Evolutionary conservation across 257 asterid species (phyloP).

Genomic region (Fraxinus americana): DNA sequence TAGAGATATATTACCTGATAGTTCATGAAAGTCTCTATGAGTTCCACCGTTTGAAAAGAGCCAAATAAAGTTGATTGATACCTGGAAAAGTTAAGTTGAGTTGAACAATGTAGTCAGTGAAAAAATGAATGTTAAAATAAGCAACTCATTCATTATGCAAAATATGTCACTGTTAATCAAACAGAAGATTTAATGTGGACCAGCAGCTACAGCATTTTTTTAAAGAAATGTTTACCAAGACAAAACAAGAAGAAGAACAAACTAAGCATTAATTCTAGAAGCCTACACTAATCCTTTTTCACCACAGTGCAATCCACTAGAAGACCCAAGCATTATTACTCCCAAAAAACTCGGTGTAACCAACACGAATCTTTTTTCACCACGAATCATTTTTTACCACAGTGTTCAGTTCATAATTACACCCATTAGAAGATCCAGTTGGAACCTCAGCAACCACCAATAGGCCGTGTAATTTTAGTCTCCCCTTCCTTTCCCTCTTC

Average conservation of each 20-base stretch:
- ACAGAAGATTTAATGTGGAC: not conserved
- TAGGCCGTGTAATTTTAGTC: too few species aligned
- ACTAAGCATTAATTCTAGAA: not conserved
- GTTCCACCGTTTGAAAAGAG: constrained; percentile 86
- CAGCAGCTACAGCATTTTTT: not conserved
- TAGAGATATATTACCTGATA: constrained; percentile 61
- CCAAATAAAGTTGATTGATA: constrained; percentile 94
- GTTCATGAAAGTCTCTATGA: constrained; percentile 97
- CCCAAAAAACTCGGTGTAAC: not conserved
- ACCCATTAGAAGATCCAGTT: too few species aligned
- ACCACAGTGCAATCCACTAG: not conserved
- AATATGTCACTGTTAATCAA: not conserved
- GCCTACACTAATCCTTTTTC: not conserved
- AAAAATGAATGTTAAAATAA: not conserved
- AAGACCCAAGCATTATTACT: not conserved
- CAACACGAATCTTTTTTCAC: not conserved
- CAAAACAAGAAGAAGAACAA: not conserved
- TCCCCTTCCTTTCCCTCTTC: too few species aligned
- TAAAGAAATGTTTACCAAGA: not conserved
- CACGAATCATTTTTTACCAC: not conserved
- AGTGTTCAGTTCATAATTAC: not conserved
- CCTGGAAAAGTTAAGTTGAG: constrained; percentile 43
- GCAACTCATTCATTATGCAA: not conserved
- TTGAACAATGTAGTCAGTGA: constrained; percentile 3
- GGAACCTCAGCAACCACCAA: too few species aligned